A percentile compares a stretch with the other conserved stretches of the same genome.
phyloP scores from a whole-genome alignment of 768 basidiomycete species.

The Xerocomellus intermedius region DNA sequence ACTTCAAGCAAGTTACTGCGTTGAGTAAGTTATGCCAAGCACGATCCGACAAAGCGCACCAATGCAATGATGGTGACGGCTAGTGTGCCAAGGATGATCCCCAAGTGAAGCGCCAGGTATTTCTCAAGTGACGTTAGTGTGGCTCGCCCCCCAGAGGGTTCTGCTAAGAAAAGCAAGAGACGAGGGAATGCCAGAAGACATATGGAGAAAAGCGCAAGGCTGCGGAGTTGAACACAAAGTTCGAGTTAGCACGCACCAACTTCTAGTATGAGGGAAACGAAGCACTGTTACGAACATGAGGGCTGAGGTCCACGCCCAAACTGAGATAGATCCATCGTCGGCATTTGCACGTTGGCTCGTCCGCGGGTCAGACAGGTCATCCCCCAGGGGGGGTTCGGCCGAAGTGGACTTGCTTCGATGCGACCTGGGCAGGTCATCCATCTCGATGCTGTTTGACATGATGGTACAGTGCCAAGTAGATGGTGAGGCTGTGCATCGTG shows the following conservation, averaged over 20 bases:
- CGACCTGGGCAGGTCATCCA: constrained; percentile 37
- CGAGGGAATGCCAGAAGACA: constrained; percentile 56
- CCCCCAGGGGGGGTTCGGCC: constrained; percentile 11
- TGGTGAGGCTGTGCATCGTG: background rate
- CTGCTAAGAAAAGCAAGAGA: constrained; percentile 65
- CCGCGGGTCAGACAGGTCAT: background rate
- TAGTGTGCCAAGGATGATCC: constrained; percentile 56
- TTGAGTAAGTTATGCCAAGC: constrained; percentile 4
- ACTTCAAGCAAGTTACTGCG: constrained; percentile 27
- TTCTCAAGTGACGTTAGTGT: constrained; percentile 64
- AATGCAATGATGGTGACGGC: constrained; percentile 58
- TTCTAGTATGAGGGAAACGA: background rate
- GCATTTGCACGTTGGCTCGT: constrained; percentile 3
- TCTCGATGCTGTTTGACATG: constrained; percentile 39
- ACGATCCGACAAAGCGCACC: constrained; percentile 34
- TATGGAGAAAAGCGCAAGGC: constrained; percentile 35
- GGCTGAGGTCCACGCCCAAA: constrained; percentile 42
- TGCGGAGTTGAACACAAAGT: constrained; percentile 14
- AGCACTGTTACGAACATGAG: constrained; percentile 23
- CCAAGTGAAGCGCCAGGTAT: constrained; percentile 67
- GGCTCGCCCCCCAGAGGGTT: constrained; percentile 41
- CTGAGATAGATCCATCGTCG: constrained; percentile 28
- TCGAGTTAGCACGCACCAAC: background rate
- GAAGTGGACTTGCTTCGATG: constrained; percentile 1
- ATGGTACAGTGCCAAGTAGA: background rate